Evolutionary conservation across 2,329 filamentous ascomycete genomes (phyloP).

Genomic region (Arthroderma sp.): DNA sequence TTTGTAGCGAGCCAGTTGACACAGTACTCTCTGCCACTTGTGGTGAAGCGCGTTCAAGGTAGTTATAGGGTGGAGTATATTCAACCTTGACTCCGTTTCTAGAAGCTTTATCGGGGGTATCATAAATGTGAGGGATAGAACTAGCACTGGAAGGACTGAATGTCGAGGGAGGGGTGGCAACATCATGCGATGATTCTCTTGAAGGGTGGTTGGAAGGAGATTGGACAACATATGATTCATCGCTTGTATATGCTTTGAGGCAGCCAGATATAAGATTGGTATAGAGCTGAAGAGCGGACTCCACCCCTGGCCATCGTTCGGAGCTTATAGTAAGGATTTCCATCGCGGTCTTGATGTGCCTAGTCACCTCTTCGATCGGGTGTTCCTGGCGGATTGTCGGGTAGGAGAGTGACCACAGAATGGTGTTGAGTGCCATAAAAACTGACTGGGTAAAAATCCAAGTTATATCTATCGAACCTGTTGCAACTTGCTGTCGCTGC

Average conservation of each 20-base stretch:
- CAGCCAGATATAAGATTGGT: constrained; percentile 74
- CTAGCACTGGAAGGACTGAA: constrained; percentile 28
- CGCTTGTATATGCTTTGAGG: constrained; percentile 69
- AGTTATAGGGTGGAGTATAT: too few relatives aligned
- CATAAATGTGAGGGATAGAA: too few relatives aligned
- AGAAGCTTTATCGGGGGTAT: too few relatives aligned
- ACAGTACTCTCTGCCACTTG: too few relatives aligned
- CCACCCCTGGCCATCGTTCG: constrained; percentile 82
- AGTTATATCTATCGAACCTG: constrained; percentile 66
- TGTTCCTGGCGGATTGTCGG: constrained; percentile 65
- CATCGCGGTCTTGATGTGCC: constrained; percentile 59
- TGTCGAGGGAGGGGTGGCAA: constrained; percentile 26
- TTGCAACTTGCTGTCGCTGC: constrained; percentile 66
- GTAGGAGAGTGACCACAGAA: constrained; percentile 86
- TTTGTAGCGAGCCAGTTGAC: too few relatives aligned
- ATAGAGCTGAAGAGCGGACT: constrained; percentile 73
- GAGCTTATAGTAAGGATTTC: constrained; percentile 68
- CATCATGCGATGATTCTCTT: constrained; percentile 26
- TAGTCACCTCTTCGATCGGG: constrained; percentile 59
- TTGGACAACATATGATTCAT: constrained; percentile 39
- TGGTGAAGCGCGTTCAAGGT: too few relatives aligned
- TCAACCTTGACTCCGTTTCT: too few relatives aligned
- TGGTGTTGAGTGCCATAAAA: constrained; percentile 82
- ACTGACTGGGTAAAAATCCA: constrained; percentile 86
- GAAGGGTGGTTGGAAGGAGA: constrained; percentile 30